Base-by-base conservation (phyloP, 345 rosid species). In the Moringa oleifera region DNA sequence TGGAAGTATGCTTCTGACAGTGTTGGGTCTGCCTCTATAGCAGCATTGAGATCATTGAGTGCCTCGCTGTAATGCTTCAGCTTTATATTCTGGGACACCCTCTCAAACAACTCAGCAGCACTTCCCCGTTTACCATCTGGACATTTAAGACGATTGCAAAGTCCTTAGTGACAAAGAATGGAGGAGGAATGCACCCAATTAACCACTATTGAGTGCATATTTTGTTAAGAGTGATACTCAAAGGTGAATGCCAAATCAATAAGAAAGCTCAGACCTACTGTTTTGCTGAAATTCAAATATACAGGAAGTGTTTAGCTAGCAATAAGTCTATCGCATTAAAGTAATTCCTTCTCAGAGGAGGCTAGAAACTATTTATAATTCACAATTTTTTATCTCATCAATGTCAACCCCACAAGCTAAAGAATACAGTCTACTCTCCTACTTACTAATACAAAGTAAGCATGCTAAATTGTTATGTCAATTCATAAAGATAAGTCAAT, bases 11-110 rank as follows among this genome's bases (percentile, higher is more conserved):
- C 98, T 81, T 85, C 91, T 45, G 99, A 87, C 56, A 95, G 90
- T 3, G 84, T 64, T 54, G 98, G 97, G 79, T 91, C 89, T 53
- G 83, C 88, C 66, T 95, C 91, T 31, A 95, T 91, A 56, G 99
- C 99, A 63, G 97, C 79, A 75, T 91, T 89, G 21, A 87, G 85
- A 81, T 95, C 99, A 79, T 87, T 75, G 0, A 95, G 80, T 20
- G 99, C 99, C 61, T 91, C 98, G 57, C 86, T 85, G 53, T 79
- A 91, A 22, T 67, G 96, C 73, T 87, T 87, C 57, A 87, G 83
- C 74, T 85, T 91, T 61, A 91, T 78, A 77, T 83, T 91, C 36
- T 76, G 85, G 23, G 96, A 86, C 36, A 81, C 99, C 62, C 84
- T 91, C 69, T 85, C 89, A 49, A 83, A 82, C 67, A 95, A 76